Conservation (phyloP, 75 land plant genomes). For the Cryptomeria japonica region DNA sequence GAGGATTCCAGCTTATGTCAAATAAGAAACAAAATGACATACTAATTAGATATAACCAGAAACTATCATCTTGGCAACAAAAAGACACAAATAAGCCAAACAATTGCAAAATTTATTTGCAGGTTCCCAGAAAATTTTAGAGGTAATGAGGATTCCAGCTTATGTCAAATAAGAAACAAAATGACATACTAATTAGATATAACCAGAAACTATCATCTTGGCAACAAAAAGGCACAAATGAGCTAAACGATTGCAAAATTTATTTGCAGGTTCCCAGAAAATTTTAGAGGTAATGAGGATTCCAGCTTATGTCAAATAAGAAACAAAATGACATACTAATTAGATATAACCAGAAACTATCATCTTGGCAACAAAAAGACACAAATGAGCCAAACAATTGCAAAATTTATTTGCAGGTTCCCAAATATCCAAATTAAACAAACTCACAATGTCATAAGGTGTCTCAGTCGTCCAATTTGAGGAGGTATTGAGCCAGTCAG, state of each 20-base stretch:
- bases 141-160: not conserved
- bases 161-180: not conserved
- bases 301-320: not conserved
- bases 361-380: not conserved
- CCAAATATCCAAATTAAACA: not conserved
- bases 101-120: not conserved
- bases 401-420: not conserved
- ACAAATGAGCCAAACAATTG: not conserved
- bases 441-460: slow-evolving; percentile 67
- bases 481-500: slow-evolving; percentile 90
- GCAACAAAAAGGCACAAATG: not conserved
- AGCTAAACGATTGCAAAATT: not conserved
- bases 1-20: not conserved
- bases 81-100: not conserved
- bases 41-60: not conserved
- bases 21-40: not conserved
- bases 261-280: not conserved
- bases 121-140: too few species aligned
- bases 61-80: not conserved
- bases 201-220: not conserved
- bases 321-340: not conserved
- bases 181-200: not conserved
- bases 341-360: not conserved
- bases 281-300: not conserved
- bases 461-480: slow-evolving; percentile 77